These are phyloP conservation scores for Tylopilus balloui DNA, from an alignment of 768 basidiomycete genomes.

Conservation along the genomic window DNA sequence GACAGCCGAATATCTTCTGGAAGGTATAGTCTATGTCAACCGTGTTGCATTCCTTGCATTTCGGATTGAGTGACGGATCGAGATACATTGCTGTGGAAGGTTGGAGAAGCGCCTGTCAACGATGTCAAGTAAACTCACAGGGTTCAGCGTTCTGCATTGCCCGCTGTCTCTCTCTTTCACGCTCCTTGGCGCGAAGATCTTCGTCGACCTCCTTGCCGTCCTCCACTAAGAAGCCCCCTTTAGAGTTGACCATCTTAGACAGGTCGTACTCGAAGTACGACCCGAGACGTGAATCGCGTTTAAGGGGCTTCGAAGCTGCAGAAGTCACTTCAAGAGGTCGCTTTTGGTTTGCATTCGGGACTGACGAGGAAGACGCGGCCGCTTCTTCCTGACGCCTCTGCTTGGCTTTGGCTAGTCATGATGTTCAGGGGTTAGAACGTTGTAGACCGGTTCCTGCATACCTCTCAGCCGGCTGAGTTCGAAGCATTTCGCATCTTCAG, in stretches of 20 bases:
- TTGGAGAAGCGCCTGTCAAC: background rate
- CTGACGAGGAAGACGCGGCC: constrained; percentile 42
- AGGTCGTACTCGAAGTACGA: constrained; percentile 97
- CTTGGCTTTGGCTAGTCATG: constrained; percentile 60
- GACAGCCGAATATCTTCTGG: constrained; percentile 75
- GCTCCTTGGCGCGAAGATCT: constrained; percentile 69
- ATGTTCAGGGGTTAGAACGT: constrained; percentile 1
- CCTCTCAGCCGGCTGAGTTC: constrained; percentile 81
- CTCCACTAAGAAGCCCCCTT: constrained; percentile 92
- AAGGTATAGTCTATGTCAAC: constrained; percentile 83
- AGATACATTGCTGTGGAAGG: constrained; percentile 63
- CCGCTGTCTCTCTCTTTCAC: constrained; percentile 74
- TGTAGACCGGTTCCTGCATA: constrained; percentile 20
- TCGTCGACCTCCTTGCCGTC: constrained; percentile 82
- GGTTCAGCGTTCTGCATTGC: constrained; percentile 72
- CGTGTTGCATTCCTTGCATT: constrained; percentile 82
- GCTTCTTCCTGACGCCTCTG: constrained; percentile 64
- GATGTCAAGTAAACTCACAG: constrained; percentile 37
- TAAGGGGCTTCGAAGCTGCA: constrained; percentile 52
- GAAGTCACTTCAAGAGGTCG: constrained; percentile 59
- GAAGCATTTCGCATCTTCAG: constrained; percentile 66
- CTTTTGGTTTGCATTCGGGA: constrained; percentile 66
- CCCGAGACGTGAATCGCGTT: constrained; percentile 75
- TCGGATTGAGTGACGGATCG: constrained; percentile 71
- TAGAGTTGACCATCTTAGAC: constrained; percentile 94